A percentile compares a stretch with the other conserved stretches of the same genome.
phyloP scores from a whole-genome alignment of 805 yeast species.

The Wickerhamiella dianesei region DNA sequence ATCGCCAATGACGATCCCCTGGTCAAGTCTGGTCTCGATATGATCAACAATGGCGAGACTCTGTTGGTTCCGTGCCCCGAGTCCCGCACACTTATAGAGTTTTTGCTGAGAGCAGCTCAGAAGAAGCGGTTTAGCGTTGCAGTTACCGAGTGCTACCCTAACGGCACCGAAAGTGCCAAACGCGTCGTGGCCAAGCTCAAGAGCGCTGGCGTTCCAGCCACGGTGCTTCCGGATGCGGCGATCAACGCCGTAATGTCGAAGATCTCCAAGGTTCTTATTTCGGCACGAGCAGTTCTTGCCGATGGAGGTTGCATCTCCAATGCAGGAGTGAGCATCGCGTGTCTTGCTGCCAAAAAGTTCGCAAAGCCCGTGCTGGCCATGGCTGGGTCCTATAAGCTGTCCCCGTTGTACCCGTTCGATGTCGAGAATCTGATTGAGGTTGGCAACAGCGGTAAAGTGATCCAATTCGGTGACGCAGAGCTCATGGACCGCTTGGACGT shows the following conservation, averaged over 20 bases:
- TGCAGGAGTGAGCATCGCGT: constrained; percentile 84
- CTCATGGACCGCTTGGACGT: constrained; percentile 64
- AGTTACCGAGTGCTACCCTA: constrained; percentile 87
- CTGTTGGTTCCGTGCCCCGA: constrained; percentile 87
- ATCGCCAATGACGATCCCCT: constrained; percentile 81
- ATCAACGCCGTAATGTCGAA: constrained; percentile 93
- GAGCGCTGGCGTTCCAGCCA: constrained; percentile 75
- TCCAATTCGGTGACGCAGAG: constrained; percentile 57
- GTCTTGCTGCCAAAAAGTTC: constrained; percentile 91
- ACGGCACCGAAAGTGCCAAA: constrained; percentile 65
- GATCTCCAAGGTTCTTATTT: constrained; percentile 90
- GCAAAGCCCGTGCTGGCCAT: constrained; percentile 94
- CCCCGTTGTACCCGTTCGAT: constrained; percentile 86
- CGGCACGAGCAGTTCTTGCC: constrained; percentile 84
- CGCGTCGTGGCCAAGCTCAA: constrained; percentile 66
- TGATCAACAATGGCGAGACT: constrained; percentile 72
- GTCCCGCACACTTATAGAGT: constrained; percentile 76
- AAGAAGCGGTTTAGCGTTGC: constrained; percentile 81
- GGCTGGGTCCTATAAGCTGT: constrained; percentile 83
- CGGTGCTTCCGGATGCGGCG: constrained; percentile 84
- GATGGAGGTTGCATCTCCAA: constrained; percentile 89
- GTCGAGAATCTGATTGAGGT: constrained; percentile 74
- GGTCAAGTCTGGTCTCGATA: constrained; percentile 78
- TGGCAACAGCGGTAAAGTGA: constrained; percentile 83
- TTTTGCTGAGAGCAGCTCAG: constrained; percentile 69